These are phyloP conservation scores for Fusarium sp. DNA, from an alignment of 2,329 filamentous ascomycete genomes.

Conservation along the genomic window DNA sequence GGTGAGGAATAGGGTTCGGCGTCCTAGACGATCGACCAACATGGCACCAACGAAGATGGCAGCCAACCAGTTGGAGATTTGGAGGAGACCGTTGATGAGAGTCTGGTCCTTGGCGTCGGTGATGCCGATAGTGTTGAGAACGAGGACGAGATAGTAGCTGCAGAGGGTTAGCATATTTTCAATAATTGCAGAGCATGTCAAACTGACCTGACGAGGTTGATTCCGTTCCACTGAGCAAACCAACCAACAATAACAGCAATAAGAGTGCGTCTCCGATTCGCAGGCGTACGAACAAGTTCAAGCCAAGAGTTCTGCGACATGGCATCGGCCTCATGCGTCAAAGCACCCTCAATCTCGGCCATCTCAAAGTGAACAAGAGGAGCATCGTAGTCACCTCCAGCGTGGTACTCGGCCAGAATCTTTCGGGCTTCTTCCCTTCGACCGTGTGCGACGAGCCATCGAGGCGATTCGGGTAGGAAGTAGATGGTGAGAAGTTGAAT, in stretches of 20 bases:
- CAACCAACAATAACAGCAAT: conserved; percentile 36
- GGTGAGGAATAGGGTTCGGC: conserved; percentile 51
- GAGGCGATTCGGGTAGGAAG: conserved; percentile 43
- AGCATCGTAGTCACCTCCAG: conserved; percentile 52
- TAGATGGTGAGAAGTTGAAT: conserved; percentile 40
- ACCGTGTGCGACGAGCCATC: conserved; percentile 47
- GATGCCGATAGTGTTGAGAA: conserved; percentile 53
- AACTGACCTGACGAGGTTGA: conserved; percentile 28
- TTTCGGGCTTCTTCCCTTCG: conserved; percentile 49
- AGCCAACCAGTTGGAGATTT: conserved; percentile 52
- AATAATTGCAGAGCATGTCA: background rate
- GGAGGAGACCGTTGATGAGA: conserved; percentile 42
- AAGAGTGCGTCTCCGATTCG: conserved; percentile 40
- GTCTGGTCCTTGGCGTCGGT: conserved; percentile 50
- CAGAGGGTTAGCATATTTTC: background rate
- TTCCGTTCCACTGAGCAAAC: conserved; percentile 38
- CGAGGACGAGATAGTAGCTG: conserved; percentile 51
- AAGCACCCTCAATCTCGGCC: conserved; percentile 51
- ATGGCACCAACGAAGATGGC: conserved; percentile 51
- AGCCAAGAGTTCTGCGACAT: conserved; percentile 51
- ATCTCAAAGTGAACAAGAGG: conserved; percentile 55
- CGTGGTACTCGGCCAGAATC: conserved; percentile 54
- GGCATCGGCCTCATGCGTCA: conserved; percentile 45
- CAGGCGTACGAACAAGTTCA: conserved; percentile 52
- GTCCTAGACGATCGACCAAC: conserved; percentile 53